phyloP scores from a whole-genome alignment of 768 basidiomycete species.

The Pilatotrama ljubarskyi region DNA sequence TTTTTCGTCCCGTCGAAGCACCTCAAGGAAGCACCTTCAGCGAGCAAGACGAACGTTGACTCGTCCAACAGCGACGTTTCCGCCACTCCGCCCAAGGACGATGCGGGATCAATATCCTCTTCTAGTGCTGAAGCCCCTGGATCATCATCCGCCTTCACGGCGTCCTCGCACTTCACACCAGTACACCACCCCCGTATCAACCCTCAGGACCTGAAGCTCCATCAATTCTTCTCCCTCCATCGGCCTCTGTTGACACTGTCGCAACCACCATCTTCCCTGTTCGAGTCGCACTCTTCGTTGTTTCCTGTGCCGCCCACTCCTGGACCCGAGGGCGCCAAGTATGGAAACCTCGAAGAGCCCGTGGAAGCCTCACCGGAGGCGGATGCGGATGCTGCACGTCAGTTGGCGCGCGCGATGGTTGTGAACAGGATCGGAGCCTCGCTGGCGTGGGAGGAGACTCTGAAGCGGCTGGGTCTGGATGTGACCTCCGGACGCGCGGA shows the following conservation, averaged over 20 bases:
- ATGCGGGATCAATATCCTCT: constrained; percentile 11
- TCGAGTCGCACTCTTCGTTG: constrained; percentile 34
- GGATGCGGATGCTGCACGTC: constrained; percentile 78
- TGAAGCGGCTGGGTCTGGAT: constrained; percentile 65
- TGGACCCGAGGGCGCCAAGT: constrained; percentile 23
- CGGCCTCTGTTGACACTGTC: constrained; percentile 73
- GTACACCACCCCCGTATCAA: constrained; percentile 63
- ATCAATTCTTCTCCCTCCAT: constrained; percentile 84
- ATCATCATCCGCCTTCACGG: constrained; percentile 10
- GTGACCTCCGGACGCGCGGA: constrained; percentile 51
- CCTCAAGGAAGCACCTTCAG: constrained; percentile 43
- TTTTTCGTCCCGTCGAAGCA: constrained; percentile 77
- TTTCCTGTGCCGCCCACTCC: constrained; percentile 18
- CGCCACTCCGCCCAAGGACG: constrained; percentile 19
- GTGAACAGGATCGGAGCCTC: constrained; percentile 63
- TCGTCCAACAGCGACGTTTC: constrained; percentile 35
- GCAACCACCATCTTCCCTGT: constrained; percentile 59
- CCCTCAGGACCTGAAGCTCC: constrained; percentile 72
- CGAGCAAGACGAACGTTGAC: constrained; percentile 41
- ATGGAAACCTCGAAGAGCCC: constrained; percentile 40
- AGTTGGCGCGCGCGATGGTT: constrained; percentile 73
- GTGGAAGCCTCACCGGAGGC: constrained; percentile 61
- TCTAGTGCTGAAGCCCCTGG: constrained; percentile 1
- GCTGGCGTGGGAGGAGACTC: constrained; percentile 66
- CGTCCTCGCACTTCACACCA: constrained; percentile 20